These are phyloP conservation scores for Trichophyton benhamiae DNA, from an alignment of 2,329 filamentous ascomycete species.

Conservation along the genomic window DNA sequence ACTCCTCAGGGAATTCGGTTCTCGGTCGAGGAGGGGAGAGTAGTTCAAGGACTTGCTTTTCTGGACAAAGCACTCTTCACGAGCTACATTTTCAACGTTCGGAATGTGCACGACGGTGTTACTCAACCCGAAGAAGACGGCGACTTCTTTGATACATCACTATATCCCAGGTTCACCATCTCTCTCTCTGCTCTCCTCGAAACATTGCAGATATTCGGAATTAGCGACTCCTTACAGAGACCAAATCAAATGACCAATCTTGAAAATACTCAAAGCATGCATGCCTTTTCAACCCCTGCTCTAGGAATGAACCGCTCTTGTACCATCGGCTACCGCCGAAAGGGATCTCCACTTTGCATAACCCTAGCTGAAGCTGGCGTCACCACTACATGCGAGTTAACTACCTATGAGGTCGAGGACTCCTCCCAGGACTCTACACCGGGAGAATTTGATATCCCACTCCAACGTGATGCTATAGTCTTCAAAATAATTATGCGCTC, in stretches of 20 bases:
- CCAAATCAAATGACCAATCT: conserved; percentile 23
- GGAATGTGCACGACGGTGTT: conserved; percentile 15
- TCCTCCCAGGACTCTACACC: conserved; percentile 41
- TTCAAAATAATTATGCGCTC: conserved; percentile 92
- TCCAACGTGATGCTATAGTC: conserved; percentile 63
- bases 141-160: conserved; percentile 25
- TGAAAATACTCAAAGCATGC: conserved; percentile 36
- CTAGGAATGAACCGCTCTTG: conserved; percentile 78
- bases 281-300: conserved; percentile 72
- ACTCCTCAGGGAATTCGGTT: conserved; percentile 77
- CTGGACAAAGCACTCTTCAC: conserved; percentile 83
- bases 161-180: conserved; percentile 65
- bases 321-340: conserved; percentile 61
- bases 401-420: conserved; percentile 69
- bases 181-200: conserved; percentile 79
- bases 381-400: conserved; percentile 78
- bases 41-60: conserved; percentile 83
- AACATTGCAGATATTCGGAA: conserved; percentile 87
- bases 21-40: conserved; percentile 72
- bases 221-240: conserved; percentile 46
- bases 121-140: conserved; percentile 27
- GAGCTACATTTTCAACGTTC: conserved; percentile 58
- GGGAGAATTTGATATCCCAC: conserved; percentile 53
- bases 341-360: conserved; percentile 69
- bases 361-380: conserved; percentile 76